These are phyloP conservation scores for Fagus crenata DNA, from an alignment of 306 rosid genomes.

Conservation along the genomic window DNA sequence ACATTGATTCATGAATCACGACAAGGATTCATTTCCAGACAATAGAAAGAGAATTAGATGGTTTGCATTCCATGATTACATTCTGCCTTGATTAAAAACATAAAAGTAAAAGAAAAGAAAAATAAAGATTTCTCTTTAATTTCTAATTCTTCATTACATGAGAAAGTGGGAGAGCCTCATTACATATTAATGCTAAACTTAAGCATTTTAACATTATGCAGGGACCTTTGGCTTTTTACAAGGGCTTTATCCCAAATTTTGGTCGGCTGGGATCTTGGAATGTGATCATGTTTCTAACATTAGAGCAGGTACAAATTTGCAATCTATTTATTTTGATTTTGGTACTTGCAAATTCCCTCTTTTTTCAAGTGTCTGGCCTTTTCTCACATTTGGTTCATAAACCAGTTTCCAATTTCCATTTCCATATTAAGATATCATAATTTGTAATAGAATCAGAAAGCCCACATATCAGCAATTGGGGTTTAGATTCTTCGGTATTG, in stretches of 20 bases:
- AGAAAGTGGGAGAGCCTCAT: neutral
- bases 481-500: neutral
- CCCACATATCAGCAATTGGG: neutral
- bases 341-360: neutral
- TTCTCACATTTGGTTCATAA: neutral
- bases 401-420: neutral
- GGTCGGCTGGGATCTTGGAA: slow-evolving; percentile 99
- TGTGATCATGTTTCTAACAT: slow-evolving; percentile 93
- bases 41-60: neutral
- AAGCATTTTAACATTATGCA: slow-evolving; percentile 42
- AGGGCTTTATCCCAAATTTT: slow-evolving; percentile 91
- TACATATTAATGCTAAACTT: slow-evolving; percentile 1
- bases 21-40: neutral
- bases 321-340: neutral
- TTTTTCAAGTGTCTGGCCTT: neutral
- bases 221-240: slow-evolving; percentile 94
- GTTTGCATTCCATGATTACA: neutral
- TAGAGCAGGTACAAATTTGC: slow-evolving; percentile 73
- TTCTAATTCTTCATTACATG: neutral
- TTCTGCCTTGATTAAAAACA: neutral
- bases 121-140: neutral
- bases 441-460: neutral
- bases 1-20: neutral
- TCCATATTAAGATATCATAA: neutral
- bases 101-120: neutral